Evolutionary conservation across 768 basidiomycete genomes (phyloP).

Genomic region (Phlebiopsis gigantea): DNA sequence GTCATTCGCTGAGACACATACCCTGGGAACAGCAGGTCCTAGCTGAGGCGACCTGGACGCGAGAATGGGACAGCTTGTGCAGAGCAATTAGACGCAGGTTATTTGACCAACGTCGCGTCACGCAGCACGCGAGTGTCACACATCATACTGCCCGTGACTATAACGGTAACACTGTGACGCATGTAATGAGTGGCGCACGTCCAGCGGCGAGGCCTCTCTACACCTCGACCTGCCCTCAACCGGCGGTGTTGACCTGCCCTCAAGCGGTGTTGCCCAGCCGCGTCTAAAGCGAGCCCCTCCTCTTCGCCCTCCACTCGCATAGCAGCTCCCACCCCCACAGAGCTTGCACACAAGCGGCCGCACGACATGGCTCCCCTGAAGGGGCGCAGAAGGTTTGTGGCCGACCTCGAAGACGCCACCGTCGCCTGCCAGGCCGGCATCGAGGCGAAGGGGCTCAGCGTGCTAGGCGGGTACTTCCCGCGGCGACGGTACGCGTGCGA

Average conservation of each 20-base stretch:
- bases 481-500: background rate
- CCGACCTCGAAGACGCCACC: conserved; percentile 39
- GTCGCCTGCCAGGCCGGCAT: conserved; percentile 31
- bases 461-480: conserved; percentile 38
- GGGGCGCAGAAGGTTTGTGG: conserved; percentile 51
- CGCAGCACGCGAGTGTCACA: background rate
- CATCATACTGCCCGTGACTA: background rate
- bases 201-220: background rate
- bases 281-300: background rate
- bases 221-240: background rate
- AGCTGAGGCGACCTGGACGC: background rate
- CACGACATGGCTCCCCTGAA: conserved; percentile 30
- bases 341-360: background rate
- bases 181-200: background rate
- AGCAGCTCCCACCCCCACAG: background rate
- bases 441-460: conserved; percentile 30
- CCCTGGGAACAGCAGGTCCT: background rate
- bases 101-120: background rate
- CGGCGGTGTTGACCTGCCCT: background rate
- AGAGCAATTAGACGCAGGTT: background rate
- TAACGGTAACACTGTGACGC: background rate
- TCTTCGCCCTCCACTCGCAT: background rate
- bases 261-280: background rate
- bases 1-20: background rate
- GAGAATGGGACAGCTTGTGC: background rate